Evolutionary conservation across 2,329 filamentous ascomycete genomes (phyloP).

Genomic region (Fusarium duplospermum): DNA sequence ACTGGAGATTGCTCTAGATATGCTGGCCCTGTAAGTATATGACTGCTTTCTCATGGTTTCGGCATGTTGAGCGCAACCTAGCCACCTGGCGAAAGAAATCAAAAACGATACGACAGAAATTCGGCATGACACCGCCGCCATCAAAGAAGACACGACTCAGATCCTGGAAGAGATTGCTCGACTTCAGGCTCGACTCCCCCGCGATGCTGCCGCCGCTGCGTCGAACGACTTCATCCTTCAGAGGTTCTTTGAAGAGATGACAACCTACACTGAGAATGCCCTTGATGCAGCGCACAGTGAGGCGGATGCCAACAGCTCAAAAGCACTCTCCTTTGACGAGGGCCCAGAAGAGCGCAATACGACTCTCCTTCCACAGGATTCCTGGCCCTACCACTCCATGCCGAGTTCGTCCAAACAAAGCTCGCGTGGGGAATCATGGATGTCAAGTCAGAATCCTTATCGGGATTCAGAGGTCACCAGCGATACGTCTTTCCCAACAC

Average conservation of each 20-base stretch:
- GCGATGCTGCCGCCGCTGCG: background rate
- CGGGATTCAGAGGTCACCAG: background rate
- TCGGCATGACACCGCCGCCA: slow-evolving; percentile 6
- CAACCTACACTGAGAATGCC: slow-evolving; percentile 6
- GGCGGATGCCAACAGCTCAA: background rate
- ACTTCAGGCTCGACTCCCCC: slow-evolving; percentile 5
- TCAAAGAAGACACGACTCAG: slow-evolving; percentile 3
- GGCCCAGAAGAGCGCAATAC: background rate
- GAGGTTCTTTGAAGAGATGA: slow-evolving; percentile 20
- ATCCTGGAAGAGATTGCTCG: slow-evolving; percentile 10
- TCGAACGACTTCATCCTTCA: slow-evolving; percentile 12
- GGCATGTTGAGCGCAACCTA: background rate
- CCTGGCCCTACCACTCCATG: background rate
- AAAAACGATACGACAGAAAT: background rate
- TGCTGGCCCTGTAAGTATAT: slow-evolving; percentile 1
- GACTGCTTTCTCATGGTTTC: background rate
- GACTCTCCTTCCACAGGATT: background rate
- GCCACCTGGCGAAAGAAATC: background rate
- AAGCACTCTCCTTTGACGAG: background rate
- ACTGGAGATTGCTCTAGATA: slow-evolving; percentile 12
- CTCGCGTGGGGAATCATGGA: background rate
- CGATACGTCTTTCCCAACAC: background rate
- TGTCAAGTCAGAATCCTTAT: background rate
- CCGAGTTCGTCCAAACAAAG: background rate
- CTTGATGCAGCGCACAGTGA: background rate